Percentiles rank a stretch among this genome's conserved stretches.
Conservation (phyloP, 768 basidiomycete genomes). For the Boletellus sp. region DNA sequence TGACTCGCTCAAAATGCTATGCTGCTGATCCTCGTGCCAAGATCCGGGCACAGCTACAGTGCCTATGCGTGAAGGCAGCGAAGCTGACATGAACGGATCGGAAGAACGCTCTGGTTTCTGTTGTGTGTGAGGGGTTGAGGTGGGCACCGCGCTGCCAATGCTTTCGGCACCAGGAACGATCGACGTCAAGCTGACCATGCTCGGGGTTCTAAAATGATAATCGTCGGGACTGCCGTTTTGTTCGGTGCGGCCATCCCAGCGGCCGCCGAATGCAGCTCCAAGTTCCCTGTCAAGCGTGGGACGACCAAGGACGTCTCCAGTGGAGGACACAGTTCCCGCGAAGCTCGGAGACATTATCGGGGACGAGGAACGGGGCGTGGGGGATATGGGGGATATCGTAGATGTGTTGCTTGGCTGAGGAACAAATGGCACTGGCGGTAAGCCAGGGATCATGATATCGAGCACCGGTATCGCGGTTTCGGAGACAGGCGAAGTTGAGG, state of each 20-base stretch:
- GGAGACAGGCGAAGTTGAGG: conserved; percentile 10
- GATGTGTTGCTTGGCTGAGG: conserved; percentile 30
- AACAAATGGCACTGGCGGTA: conserved; percentile 32
- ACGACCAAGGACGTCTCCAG: conserved; percentile 11
- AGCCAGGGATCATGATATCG: conserved; percentile 33
- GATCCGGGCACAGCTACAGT: conserved; percentile 4
- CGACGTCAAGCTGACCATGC: conserved; percentile 52
- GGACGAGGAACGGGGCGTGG: conserved; percentile 23
- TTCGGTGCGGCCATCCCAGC: conserved; percentile 12
- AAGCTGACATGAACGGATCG: conserved; percentile 1
- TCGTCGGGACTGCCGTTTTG: conserved; percentile 29
- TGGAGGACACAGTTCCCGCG: conserved; percentile 5
- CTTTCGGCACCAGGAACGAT: conserved; percentile 26
- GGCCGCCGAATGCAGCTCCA: conserved; percentile 43
- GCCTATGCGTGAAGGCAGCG: conserved; percentile 7
- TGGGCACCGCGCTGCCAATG: not conserved
- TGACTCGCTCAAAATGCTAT: conserved; percentile 25
- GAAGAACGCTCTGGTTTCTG: conserved; percentile 1
- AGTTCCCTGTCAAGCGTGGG: conserved; percentile 57
- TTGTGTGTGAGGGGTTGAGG: not conserved
- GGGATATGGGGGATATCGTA: conserved; percentile 9
- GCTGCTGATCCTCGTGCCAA: conserved; percentile 10
- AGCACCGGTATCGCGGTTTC: conserved; percentile 21
- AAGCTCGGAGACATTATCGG: conserved; percentile 9
- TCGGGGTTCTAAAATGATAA: conserved; percentile 50